phyloP scores from a whole-genome alignment of 768 basidiomycete genomes.

The Agrocybe pediades region DNA sequence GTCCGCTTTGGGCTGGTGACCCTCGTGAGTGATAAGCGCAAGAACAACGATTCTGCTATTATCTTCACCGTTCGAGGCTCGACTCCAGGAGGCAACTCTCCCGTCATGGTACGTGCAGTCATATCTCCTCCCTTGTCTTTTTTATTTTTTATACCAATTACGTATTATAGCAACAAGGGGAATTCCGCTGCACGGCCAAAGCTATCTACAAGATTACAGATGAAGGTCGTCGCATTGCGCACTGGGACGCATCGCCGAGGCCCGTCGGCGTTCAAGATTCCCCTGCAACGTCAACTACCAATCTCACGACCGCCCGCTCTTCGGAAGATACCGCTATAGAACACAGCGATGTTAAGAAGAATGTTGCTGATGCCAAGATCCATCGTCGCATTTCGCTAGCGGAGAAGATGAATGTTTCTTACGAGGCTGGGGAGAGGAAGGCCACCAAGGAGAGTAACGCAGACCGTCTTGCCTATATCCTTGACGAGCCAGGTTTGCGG shows the following conservation, averaged over 20 bases:
- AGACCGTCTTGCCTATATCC: conserved; percentile 86
- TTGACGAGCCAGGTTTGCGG: conserved; percentile 89
- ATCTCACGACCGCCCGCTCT: conserved; percentile 58
- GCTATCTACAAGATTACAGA: conserved; percentile 95
- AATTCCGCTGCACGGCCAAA: conserved; percentile 95
- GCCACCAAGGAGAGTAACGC: conserved; percentile 85
- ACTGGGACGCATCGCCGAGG: conserved; percentile 65
- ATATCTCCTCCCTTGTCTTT: conserved; percentile 4
- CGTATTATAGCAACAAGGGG: conserved; percentile 75
- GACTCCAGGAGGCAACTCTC: conserved; percentile 72
- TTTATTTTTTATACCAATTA: conserved; percentile 11
- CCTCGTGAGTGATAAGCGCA: conserved; percentile 88
- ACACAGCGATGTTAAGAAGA: conserved; percentile 32
- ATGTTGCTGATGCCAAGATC: conserved; percentile 56
- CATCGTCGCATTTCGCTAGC: conserved; percentile 79
- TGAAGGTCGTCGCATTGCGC: conserved; percentile 83
- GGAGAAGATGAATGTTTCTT: conserved; percentile 64
- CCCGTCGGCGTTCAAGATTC: conserved; percentile 49
- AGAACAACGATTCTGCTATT: conserved; percentile 89
- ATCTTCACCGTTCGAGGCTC: conserved; percentile 90
- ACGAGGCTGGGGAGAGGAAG: conserved; percentile 57
- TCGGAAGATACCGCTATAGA: conserved; percentile 56
- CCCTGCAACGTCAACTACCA: conserved; percentile 66
- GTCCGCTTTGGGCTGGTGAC: conserved; percentile 91
- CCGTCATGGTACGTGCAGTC: conserved; percentile 60